These are phyloP conservation scores for Eutrema salsugineum DNA, from an alignment of 441 rosid species.

Conservation along the genomic window DNA sequence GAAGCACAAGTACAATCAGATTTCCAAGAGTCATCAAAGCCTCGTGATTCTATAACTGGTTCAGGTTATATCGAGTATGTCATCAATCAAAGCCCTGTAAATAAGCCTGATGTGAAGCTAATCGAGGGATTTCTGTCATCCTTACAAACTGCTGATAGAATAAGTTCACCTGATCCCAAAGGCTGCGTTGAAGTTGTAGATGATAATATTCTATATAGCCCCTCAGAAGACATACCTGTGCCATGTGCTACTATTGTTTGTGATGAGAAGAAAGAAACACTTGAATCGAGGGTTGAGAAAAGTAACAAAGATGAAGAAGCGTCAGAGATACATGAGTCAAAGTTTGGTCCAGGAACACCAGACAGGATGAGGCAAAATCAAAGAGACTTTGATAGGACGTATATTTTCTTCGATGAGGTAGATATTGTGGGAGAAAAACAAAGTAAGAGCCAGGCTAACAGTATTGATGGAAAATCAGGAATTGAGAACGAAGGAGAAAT, in stretches of 20 bases:
- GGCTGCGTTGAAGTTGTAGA: constrained; percentile 36
- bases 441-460: constrained; percentile 40
- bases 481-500: constrained; percentile 25
- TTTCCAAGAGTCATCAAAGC: constrained; percentile 41
- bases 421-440: constrained; percentile 31
- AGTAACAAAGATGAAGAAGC: constrained; percentile 22
- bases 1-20: constrained; percentile 30
- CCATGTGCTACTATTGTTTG: constrained; percentile 47
- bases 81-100: constrained; percentile 44
- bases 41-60: constrained; percentile 63
- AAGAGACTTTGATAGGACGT: constrained; percentile 23
- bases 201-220: constrained; percentile 33
- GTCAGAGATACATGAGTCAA: constrained; percentile 26
- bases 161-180: constrained; percentile 38
- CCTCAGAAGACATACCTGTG: constrained; percentile 38
- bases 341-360: constrained; percentile 37
- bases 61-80: constrained; percentile 66
- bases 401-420: constrained; percentile 29
- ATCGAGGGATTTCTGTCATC: constrained; percentile 44
- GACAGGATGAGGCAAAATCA: constrained; percentile 22
- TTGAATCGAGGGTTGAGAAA: constrained; percentile 37
- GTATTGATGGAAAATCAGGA: constrained; percentile 24
- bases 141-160: constrained; percentile 37
- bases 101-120: constrained; percentile 47
- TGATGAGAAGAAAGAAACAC: constrained; percentile 73